These are phyloP conservation scores for Dactylonectria estremocensis DNA, from an alignment of 2,329 filamentous ascomycete species.

Conservation along the genomic window DNA sequence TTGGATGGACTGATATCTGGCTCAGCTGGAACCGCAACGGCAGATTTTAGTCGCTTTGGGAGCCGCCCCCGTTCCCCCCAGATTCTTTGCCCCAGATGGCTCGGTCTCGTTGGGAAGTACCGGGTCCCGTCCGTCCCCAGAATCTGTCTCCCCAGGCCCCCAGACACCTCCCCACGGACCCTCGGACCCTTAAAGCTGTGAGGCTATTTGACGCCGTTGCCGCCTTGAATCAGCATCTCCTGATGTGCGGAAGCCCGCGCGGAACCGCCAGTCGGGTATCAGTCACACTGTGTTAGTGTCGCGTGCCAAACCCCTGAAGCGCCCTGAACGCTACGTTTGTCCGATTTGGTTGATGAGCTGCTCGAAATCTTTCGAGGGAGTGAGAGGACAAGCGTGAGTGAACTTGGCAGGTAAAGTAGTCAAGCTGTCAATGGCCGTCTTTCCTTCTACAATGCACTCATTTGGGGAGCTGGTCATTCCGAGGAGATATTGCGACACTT, in stretches of 20 bases:
- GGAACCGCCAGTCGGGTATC: not conserved
- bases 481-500: no score
- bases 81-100: constrained; percentile 21
- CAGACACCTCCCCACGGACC: constrained; percentile 7
- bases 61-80: constrained; percentile 8
- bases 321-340: not conserved
- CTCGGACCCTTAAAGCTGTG: constrained; percentile 2
- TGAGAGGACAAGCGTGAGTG: no score
- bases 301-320: not conserved
- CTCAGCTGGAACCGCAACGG: constrained; percentile 22
- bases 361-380: no score
- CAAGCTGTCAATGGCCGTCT: no score
- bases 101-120: not conserved
- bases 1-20: constrained; percentile 20
- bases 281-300: not conserved
- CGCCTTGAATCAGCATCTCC: constrained; percentile 19
- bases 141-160: constrained; percentile 25
- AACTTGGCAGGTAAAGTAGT: no score
- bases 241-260: constrained; percentile 1
- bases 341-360: not conserved
- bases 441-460: no score
- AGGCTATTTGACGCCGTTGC: constrained; percentile 20
- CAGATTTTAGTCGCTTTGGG: constrained; percentile 10
- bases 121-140: constrained; percentile 16
- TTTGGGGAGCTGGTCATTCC: no score